Base-by-base conservation (phyloP, 768 basidiomycete species). In the Rhodotorula paludigena region DNA sequence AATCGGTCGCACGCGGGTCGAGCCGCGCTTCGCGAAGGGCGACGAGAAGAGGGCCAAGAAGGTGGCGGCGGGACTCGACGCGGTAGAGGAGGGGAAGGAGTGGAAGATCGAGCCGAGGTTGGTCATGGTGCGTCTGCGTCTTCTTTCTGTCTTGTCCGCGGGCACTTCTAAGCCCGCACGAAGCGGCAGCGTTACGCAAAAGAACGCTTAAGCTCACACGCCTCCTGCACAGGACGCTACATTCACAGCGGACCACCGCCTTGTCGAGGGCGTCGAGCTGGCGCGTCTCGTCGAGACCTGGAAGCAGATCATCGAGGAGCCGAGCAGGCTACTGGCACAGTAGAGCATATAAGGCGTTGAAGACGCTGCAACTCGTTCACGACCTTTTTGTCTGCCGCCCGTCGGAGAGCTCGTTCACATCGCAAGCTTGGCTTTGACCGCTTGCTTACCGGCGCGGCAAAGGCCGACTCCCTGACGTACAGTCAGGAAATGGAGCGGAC, bases 251-350 rank as follows among this genome's bases (percentile, higher is more conserved):
- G 90, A 93, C 73, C 91, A 93, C 78, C 80, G 90, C 23, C 85
- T 93, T 12, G 85, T 92, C 16, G 90, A 93, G 76, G 90, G 90
- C 8, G 90, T 90, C 2, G 90, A 93, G 79, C 76, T 93, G 68
- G 72, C 72, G 2, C 56, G 60, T 70, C 90, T 93, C 77, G 87
- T 90, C 67, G 89, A 92, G 80, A 81, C 82, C 49, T 93, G 90
- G 90, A 84, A 90, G 67, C 80, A 78, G 23, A 89, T 85, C 81
- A 87, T 91, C 23, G 90, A 92, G 79, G 76, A 79, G 3, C 91
- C 91, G 5, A 53, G 25, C 23, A 30, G 42, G 23, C 33, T 62
- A 4, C 11, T 35, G 18, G 30, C 20, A 30, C 30, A 30, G 32
- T 52, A 52, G 33, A 33, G 4, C 4, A 21, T 21, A 18, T 9